These are phyloP conservation scores for Cryptosporidium baileyi DNA, from an alignment of 169 alveolate genomes.

Conservation along the genomic window DNA sequence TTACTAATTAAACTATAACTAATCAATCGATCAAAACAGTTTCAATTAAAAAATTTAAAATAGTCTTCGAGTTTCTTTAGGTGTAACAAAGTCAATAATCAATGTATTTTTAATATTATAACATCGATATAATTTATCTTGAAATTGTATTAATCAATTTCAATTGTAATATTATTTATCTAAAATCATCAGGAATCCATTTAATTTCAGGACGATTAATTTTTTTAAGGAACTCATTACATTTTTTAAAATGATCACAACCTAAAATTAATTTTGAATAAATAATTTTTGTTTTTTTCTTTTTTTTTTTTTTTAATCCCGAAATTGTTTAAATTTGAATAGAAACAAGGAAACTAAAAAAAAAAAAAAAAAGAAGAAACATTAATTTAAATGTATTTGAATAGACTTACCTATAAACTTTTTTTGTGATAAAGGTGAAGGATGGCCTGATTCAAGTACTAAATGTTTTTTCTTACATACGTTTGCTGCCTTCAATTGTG, in stretches of 20 bases:
- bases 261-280: constrained; percentile 55
- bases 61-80: no score
- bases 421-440: constrained; percentile 93
- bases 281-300: neutral
- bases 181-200: constrained; percentile 6
- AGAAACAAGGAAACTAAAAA: neutral
- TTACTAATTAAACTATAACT: no score
- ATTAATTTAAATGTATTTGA: neutral
- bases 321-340: no score
- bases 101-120: no score
- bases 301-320: no score
- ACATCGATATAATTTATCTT: no score
- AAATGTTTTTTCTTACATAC: constrained; percentile 89
- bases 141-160: no score
- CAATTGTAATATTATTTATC: neutral
- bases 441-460: constrained; percentile 95
- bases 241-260: constrained; percentile 84
- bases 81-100: no score
- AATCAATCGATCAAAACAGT: no score
- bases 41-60: no score
- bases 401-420: constrained; percentile 21
- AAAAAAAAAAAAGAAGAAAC: neutral
- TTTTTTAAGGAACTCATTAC: constrained; percentile 79
- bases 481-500: constrained; percentile 79
- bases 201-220: constrained; percentile 25